Evolutionary conservation across 176 grass and related monocot species (phyloP).

Genomic region (Musa schizocarpa): DNA sequence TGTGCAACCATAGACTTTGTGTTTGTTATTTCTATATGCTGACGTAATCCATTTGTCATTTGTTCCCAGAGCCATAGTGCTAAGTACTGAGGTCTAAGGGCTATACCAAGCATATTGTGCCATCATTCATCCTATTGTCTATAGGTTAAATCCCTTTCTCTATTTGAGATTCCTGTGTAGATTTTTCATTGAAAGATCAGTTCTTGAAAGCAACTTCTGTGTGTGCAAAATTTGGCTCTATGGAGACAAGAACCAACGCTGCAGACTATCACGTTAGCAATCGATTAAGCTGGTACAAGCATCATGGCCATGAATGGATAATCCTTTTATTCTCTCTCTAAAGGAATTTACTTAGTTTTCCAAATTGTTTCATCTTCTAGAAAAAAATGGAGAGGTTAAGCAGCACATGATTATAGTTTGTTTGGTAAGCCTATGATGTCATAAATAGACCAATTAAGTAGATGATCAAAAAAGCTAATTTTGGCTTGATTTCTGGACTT

Average conservation of each 20-base stretch:
- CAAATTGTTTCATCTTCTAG: neutral
- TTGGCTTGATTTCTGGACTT: neutral
- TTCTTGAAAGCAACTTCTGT: too few relatives aligned
- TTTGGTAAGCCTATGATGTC: neutral
- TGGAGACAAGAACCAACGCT: neutral
- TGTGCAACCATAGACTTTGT: too few relatives aligned
- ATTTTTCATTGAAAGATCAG: too few relatives aligned
- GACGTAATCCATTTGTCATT: too few relatives aligned
- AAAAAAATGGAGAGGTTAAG: neutral
- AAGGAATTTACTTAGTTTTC: neutral
- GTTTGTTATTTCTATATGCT: too few relatives aligned
- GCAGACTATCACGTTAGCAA: neutral
- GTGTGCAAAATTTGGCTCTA: neutral
- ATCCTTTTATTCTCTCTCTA: neutral
- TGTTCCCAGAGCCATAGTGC: too few relatives aligned
- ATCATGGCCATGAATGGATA: neutral
- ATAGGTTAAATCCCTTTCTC: too few relatives aligned
- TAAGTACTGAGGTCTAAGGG: too few relatives aligned
- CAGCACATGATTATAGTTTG: neutral
- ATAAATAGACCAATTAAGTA: neutral
- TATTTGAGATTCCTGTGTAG: too few relatives aligned
- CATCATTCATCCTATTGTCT: too few relatives aligned
- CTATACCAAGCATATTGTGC: too few relatives aligned
- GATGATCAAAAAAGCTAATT: neutral
- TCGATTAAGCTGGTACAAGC: neutral